Base-by-base conservation (phyloP, 306 rosid species). In the Quercus robur region DNA sequence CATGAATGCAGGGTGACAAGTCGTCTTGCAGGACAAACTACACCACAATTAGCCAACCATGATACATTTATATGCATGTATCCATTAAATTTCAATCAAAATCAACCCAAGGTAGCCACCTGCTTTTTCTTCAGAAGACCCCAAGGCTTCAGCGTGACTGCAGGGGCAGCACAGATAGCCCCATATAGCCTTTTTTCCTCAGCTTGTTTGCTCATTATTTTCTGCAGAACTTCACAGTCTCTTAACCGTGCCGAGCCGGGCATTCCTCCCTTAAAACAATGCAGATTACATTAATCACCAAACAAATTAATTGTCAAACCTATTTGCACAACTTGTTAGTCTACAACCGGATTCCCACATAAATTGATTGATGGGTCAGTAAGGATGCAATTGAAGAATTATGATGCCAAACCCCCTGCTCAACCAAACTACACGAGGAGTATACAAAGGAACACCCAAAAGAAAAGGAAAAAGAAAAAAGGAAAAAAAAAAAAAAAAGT, bases 141-240 rank as follows among this genome's bases (percentile, higher is more conserved):
- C 99, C 99, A 95, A 4, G 99, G 99, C 84, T 93, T 86, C 71
- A 95, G 99, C 0, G 99, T 86, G 35, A 95, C 91, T 9, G 97
- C 99, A 3, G 99, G 99, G 77, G 99, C 97, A 80, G 98, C 95
- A 87, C 94, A 91, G 72, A 93, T 95, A 62, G 99, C 99, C 82
- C 98, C 99, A 58, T 85, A 93, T 11, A 95, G 90, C 89, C 97
- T 87, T 75, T 86, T 93, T 78, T 88, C 89, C 78, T 91, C 93
- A 18, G 97, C 98, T 71, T 95, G 99, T 73, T 80, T 87, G 79
- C 95, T 86, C 20, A 93, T 95, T 41, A 93, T 93, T 80, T 83
- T 79, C 74, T 79, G 80, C 79, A 95, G 87, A 41, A 88, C 75
- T 67, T 90, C 89, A 33, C 92, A 87, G 85, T 95, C 99, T 81